phyloP scores from a whole-genome alignment of 1,284 basidiomycete species.

The Fistulina hepatica region DNA sequence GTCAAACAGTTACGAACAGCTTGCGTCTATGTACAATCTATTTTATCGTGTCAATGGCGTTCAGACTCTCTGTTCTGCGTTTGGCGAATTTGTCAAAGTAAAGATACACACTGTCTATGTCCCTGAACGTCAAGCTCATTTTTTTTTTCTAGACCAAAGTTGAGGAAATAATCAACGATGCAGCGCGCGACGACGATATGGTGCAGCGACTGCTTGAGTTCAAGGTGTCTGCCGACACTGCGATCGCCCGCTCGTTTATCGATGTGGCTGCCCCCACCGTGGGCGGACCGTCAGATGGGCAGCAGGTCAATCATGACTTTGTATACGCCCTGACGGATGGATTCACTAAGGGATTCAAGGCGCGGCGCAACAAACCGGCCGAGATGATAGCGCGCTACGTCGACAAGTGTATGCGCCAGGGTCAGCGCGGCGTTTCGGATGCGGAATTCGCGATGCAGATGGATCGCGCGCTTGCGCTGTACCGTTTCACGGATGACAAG shows the following conservation, averaged over 20 bases:
- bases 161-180: slow-evolving; percentile 47
- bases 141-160: slow-evolving; percentile 35
- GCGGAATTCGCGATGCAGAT: slow-evolving; percentile 60
- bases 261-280: slow-evolving; percentile 18
- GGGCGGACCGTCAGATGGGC: slow-evolving; percentile 12
- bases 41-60: slow-evolving; percentile 52
- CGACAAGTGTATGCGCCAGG: slow-evolving; percentile 77
- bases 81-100: slow-evolving; percentile 51
- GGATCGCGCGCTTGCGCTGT: slow-evolving; percentile 72
- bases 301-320: slow-evolving; percentile 39
- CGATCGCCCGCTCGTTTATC: slow-evolving; percentile 40
- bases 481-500: slow-evolving; percentile 84
- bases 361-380: slow-evolving; percentile 78
- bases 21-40: slow-evolving; percentile 54
- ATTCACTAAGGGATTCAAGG: slow-evolving; percentile 75
- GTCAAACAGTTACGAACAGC: slow-evolving; percentile 32
- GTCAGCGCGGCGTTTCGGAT: slow-evolving; percentile 68
- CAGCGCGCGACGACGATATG: slow-evolving; percentile 59
- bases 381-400: slow-evolving; percentile 92
- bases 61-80: slow-evolving; percentile 47
- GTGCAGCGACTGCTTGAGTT: slow-evolving; percentile 65
- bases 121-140: neutral
- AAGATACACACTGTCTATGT: slow-evolving; percentile 9
- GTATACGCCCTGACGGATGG: slow-evolving; percentile 58
- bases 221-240: slow-evolving; percentile 50